Evolutionary conservation across 345 rosid species (phyloP).

Genomic region (Microthlaspi erraticum): DNA sequence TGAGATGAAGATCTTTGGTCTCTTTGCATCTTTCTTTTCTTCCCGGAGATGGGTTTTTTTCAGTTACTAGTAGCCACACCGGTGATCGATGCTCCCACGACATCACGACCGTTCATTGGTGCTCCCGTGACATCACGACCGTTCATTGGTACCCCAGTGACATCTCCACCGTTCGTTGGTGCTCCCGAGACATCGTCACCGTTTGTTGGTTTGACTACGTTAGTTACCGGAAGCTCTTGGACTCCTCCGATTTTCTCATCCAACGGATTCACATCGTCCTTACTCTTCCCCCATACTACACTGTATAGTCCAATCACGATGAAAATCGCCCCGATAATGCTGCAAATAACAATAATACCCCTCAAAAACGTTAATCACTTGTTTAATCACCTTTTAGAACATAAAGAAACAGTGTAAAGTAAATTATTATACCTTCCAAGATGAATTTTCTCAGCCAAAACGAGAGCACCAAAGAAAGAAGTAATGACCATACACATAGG

Average conservation of each 20-base stretch:
- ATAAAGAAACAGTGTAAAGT: not conserved
- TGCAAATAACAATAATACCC: slow-evolving; percentile 42
- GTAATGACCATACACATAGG: slow-evolving; percentile 92
- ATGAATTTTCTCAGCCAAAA: slow-evolving; percentile 70
- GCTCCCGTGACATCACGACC: slow-evolving; percentile 31
- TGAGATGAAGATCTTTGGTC: slow-evolving; percentile 15
- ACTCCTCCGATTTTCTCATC: slow-evolving; percentile 43
- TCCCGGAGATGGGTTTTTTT: not conserved
- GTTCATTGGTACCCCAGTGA: slow-evolving; percentile 14
- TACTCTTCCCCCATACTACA: slow-evolving; percentile 92
- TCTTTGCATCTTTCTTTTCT: slow-evolving; percentile 20
- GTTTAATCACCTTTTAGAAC: not conserved
- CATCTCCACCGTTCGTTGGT: slow-evolving; percentile 36
- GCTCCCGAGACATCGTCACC: slow-evolving; percentile 34
- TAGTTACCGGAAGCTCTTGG: slow-evolving; percentile 61
- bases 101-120: slow-evolving; percentile 32
- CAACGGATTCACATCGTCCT: slow-evolving; percentile 46
- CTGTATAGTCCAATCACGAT: slow-evolving; percentile 82
- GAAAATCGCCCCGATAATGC: slow-evolving; percentile 75
- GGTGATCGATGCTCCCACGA: not conserved
- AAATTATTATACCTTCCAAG: slow-evolving; percentile 72
- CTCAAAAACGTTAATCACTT: slow-evolving; percentile 15
- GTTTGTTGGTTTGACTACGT: slow-evolving; percentile 36
- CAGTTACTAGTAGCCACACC: slow-evolving; percentile 32
- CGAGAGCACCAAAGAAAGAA: slow-evolving; percentile 61